These are phyloP conservation scores for Rhodamnia argentea DNA, from an alignment of 345 rosid genomes.

Conservation along the genomic window DNA sequence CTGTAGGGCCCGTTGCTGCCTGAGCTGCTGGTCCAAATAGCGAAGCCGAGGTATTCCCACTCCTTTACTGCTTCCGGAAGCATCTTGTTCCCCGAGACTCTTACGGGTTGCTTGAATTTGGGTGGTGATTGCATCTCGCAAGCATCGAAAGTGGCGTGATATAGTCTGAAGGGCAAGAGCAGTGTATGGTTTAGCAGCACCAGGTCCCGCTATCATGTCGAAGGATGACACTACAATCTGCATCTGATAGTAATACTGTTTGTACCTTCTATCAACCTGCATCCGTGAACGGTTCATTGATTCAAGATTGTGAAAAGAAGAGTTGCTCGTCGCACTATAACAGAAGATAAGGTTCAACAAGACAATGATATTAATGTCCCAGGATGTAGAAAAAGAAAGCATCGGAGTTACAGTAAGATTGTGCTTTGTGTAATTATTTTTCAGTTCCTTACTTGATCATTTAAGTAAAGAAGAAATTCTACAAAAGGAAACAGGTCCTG, in stretches of 20 bases:
- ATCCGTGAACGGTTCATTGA: not conserved
- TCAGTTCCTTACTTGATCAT: not conserved
- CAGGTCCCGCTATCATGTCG: slow-evolving; percentile 73
- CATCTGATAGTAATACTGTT: slow-evolving; percentile 94
- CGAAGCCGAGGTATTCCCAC: slow-evolving; percentile 77
- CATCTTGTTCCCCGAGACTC: slow-evolving; percentile 81
- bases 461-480: not conserved
- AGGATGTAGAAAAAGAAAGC: not conserved
- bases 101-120: slow-evolving; percentile 58
- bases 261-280: slow-evolving; percentile 93
- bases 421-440: not conserved
- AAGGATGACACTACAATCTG: slow-evolving; percentile 92
- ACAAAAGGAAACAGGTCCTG: not conserved
- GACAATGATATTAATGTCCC: not conserved
- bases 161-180: slow-evolving; percentile 86
- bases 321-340: not conserved
- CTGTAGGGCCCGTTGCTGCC: slow-evolving; percentile 89
- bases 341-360: not conserved
- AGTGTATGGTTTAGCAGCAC: slow-evolving; percentile 91
- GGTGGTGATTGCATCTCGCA: slow-evolving; percentile 72
- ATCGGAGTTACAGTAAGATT: not conserved
- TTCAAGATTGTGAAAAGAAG: not conserved
- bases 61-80: slow-evolving; percentile 43
- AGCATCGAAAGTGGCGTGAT: slow-evolving; percentile 88
- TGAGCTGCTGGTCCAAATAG: slow-evolving; percentile 87